phyloP scores from a whole-genome alignment of 306 rosid species.

The Dalbergia cochinchinensis region DNA sequence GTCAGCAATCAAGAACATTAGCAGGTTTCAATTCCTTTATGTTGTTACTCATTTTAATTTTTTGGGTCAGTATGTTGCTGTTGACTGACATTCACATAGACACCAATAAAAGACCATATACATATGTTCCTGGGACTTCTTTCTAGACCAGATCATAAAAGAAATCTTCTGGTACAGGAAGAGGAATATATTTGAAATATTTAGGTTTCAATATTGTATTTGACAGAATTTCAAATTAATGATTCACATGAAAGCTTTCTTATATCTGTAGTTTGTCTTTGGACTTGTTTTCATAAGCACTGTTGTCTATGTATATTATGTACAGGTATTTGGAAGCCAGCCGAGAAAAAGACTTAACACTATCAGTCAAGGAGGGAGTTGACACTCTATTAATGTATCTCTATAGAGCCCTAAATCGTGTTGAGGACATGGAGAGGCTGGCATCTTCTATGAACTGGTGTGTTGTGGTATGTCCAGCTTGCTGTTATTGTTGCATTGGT shows the following conservation, averaged over 20 bases:
- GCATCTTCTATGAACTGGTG: slow-evolving; percentile 91
- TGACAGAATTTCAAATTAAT: slow-evolving; percentile 10
- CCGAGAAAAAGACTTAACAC: slow-evolving; percentile 63
- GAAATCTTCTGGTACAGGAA: slow-evolving; percentile 6
- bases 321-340: slow-evolving; percentile 88
- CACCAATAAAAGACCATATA: slow-evolving; percentile 5
- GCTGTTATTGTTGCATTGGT: slow-evolving; percentile 51
- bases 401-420: slow-evolving; percentile 83
- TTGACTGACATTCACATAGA: slow-evolving; percentile 3
- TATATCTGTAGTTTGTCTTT: not conserved
- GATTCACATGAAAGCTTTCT: slow-evolving; percentile 22
- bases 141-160: slow-evolving; percentile 25
- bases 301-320: slow-evolving; percentile 41
- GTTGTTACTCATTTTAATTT: not conserved
- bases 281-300: slow-evolving; percentile 10
- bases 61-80: not conserved
- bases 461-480: slow-evolving; percentile 74
- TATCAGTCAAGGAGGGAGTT: slow-evolving; percentile 86
- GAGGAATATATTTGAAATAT: slow-evolving; percentile 37
- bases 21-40: slow-evolving; percentile 64
- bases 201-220: slow-evolving; percentile 8
- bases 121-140: not conserved
- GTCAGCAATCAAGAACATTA: slow-evolving; percentile 87
- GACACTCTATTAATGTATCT: slow-evolving; percentile 93
- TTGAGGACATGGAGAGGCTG: slow-evolving; percentile 86